Base-by-base conservation (phyloP, 164 flowering plant species). In the Aristolochia californica region DNA sequence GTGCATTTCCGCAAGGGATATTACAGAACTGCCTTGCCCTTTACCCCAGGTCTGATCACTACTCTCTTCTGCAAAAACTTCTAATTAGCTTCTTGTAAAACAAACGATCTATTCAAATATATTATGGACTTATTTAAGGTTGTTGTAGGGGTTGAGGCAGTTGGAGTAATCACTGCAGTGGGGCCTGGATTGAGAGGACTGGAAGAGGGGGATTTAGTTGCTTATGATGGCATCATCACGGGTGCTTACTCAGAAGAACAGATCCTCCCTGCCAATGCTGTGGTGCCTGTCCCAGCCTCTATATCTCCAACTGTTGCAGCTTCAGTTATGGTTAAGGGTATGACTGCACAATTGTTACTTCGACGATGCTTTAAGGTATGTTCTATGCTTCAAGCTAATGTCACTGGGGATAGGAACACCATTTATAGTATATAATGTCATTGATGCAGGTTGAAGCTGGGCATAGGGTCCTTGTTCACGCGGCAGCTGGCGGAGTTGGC, bases 401-500 rank as follows among this genome's bases (percentile, higher is more conserved):
- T n/a, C n/a, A n/a, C n/a, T n/a, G n/a, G n/a, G n/a, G n/a, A n/a
- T n/a, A n/a, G n/a, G n/a, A n/a, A n/a, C n/a, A n/a, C n/a, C n/a
- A n/a, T n/a, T n/a, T n/a, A n/a, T n/a, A n/a, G n/a, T n/a, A n/a
- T n/a, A n/a, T n/a, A n/a, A n/a, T n/a, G n/a, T n/a, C n/a, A n/a
- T n/a, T n/a, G n/a, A 30, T 55, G 57, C 76, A 88, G 96, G 95
- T 91, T 64, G 88, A 84, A 74, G 61, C 74, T 50, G 88, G 91
- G 22, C 95, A 86, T 64, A 80, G 77, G 15, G 69, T 88, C 56
- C 87, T 91, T 61, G 79, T 91, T 55, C 98, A 91, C 69, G 96
- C 98, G 30, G 96, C 98, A 68, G 98, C 98, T 62, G 98, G 96
- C 58, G 98, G 98, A 60, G 85, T 82, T 62, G 98, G 98, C 22